Base-by-base conservation (phyloP, 345 rosid species). In the Aurinia saxatilis region DNA sequence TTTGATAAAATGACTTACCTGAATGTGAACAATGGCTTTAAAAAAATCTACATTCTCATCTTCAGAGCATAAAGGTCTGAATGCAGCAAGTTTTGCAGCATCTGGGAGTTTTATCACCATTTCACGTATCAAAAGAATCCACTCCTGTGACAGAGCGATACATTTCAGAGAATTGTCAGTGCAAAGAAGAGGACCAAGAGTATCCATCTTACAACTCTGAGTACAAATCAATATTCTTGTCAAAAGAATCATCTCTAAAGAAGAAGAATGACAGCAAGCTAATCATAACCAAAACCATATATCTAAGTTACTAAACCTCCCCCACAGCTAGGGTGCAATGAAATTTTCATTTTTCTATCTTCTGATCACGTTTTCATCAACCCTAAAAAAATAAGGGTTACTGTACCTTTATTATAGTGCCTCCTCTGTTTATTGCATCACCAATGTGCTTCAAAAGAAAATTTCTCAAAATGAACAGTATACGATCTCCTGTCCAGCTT, bases 1-100 rank as follows among this genome's bases (percentile, higher is more conserved):
- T 25, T 35, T 18, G 29, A 60, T 33, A 14, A 60, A 54, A 70
- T 40, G 12, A 10, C 56, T 47, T 44, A 88, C 96, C 96, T 86
- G 97, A 67, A 90, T 73, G 77, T 85, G 90, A 58, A 79, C 69
- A 48, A 93, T 76, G 57, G 87, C 69, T 65, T 79, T 81, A 70
- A 93, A 90, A 78, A 93, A 93, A 79, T 90, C 97, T 16, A 83
- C 70, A 65, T 93, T 91, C 30, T 85, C 84, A 70, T 93, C 90
- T 59, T 82, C 90, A 54, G 95, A 82, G 76, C 91, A 85, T 51
- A 93, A 65, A 48, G 81, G 82, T 74, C 69, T 78, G 46, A 87
- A 77, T 9, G 83, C 78, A 73, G 54, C 53, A 66, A 93, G 80
- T 68, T 82, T 60, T 46, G 65, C 77, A 40, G 87, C 70, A 56